These are phyloP conservation scores for Blastobotrys persicus DNA, from an alignment of 1,139 yeast genomes.

Conservation along the genomic window DNA sequence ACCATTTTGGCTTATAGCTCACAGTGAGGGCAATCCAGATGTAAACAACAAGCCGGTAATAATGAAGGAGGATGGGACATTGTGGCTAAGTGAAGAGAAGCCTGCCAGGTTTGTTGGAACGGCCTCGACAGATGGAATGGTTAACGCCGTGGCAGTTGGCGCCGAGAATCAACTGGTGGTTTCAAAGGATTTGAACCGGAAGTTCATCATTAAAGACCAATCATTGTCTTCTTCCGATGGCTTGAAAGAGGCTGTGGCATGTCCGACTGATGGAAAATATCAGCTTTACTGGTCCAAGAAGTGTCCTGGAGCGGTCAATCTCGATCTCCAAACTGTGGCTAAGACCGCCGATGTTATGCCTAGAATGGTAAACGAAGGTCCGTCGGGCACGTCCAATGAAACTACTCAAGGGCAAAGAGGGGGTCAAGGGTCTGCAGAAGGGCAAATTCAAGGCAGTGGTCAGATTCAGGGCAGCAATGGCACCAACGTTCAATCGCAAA, in stretches of 20 bases:
- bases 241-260: not conserved
- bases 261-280: not conserved
- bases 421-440: too few relatives aligned
- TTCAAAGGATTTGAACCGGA: not conserved
- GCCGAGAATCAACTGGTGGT: not conserved
- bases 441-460: constrained; percentile 1
- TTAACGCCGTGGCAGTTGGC: not conserved
- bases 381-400: not conserved
- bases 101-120: too few relatives aligned
- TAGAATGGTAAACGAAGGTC: too few relatives aligned
- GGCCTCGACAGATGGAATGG: constrained; percentile 3
- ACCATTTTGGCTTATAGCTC: constrained; percentile 11
- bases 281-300: not conserved
- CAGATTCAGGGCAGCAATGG: not conserved
- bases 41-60: constrained; percentile 5
- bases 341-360: not conserved
- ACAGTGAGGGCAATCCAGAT: constrained; percentile 7
- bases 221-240: not conserved
- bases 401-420: not conserved
- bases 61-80: constrained; percentile 9
- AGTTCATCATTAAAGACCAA: not conserved
- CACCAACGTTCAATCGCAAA: too few relatives aligned
- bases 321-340: not conserved
- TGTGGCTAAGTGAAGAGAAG: constrained; percentile 12
- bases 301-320: not conserved